These are phyloP conservation scores for Abrus pulchellus DNA, from an alignment of 306 rosid genomes.

Conservation along the genomic window DNA sequence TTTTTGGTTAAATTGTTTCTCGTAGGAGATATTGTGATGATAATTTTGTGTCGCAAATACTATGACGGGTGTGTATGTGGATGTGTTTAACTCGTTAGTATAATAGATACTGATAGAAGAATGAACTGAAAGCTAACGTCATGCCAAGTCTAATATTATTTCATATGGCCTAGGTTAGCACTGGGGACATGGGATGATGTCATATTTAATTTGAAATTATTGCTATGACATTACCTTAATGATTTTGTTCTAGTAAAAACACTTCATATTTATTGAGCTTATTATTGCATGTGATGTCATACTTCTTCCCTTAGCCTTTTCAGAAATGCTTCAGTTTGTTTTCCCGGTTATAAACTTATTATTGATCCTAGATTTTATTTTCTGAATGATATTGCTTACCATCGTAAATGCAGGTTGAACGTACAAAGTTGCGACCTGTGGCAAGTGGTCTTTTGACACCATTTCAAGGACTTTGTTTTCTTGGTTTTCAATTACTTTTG, in stretches of 20 bases:
- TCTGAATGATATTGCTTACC: conserved; percentile 30
- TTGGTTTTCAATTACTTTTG: conserved; percentile 87
- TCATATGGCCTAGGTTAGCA: neutral
- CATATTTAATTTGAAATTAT: conserved; percentile 10
- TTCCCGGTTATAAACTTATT: neutral
- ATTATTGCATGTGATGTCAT: conserved; percentile 31
- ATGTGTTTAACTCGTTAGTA: conserved; percentile 12
- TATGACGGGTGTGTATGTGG: conserved; percentile 9
- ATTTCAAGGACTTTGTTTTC: conserved; percentile 84
- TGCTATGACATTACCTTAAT: conserved; percentile 16
- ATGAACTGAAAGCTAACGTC: conserved; percentile 28
- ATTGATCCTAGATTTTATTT: conserved; percentile 28
- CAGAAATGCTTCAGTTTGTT: neutral
- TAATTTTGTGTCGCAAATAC: conserved; percentile 34
- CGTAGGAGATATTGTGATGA: neutral
- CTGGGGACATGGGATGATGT: conserved; percentile 27
- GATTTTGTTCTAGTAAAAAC: conserved; percentile 7
- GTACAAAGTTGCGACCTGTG: conserved; percentile 87
- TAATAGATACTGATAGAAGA: conserved; percentile 1
- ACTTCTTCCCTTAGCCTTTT: conserved; percentile 17
- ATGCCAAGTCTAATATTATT: conserved; percentile 34
- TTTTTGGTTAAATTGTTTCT: conserved; percentile 25
- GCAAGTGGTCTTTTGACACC: conserved; percentile 94
- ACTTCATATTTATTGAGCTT: conserved; percentile 29
- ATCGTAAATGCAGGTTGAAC: conserved; percentile 77